Evolutionary conservation across 805 yeast genomes (phyloP), one percentile per base, ranked within the genome.

Genomic region (Torulaspora maleeae): DNA sequence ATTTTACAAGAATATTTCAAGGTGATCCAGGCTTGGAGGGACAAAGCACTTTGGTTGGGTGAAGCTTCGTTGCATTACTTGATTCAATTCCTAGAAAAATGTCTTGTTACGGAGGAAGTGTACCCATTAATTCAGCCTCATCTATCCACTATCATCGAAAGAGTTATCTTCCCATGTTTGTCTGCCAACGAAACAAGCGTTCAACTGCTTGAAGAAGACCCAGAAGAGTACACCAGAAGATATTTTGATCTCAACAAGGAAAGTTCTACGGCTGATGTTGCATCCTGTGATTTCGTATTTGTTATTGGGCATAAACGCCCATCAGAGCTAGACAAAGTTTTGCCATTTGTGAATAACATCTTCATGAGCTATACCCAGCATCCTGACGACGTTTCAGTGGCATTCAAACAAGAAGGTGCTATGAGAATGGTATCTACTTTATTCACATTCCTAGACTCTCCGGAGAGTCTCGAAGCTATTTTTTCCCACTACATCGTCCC

Each of bases 381-480:
- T 51, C 54, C 68, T 34, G 46, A 59, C 28, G 64, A 71, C 49
- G 44, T 66, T 48, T 55, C 59, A 39, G 51, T 61, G 36, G 85
- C 84, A 4, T 78, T 82, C 53, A 77, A 80, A 61, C 86, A 80
- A 52, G 97, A 90, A 65, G 91, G 95, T 51, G 82, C 86, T 2
- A 70, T 90, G 61, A 77, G 95, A 59, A 75, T 88, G 58, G 70
- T 91, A 28, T 90, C 95, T 10, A 75, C 88, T 2, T 70, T 91
- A 35, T 73, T 89, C 1, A 47, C 61, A 9, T 57, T 60, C 30
- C 49, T 64, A 30, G 54, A 67, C 64, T 52, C 53, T 16, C 43
- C 50, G 4, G 45, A 65, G 12, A 80, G 81, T 55, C 75, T 87
- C 74, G 95, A 87, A 65, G 68, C 67, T 16, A 80, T 88, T 53